Base-by-base conservation (phyloP, 441 rosid species). In the Erodium trifolium region DNA sequence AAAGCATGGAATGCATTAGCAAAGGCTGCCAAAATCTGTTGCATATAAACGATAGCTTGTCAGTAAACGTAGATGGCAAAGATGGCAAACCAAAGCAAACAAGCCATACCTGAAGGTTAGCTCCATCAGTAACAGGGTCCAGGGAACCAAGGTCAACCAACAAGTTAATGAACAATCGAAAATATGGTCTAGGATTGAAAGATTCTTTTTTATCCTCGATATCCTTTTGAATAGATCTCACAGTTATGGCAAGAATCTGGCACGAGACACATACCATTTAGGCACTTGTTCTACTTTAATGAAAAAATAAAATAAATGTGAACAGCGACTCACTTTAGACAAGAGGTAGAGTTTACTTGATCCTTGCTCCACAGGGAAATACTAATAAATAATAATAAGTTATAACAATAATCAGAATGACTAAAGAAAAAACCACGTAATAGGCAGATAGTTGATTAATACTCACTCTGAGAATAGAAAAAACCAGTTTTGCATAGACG, bases 121-220 rank as follows among this genome's bases (percentile, higher is more conserved):
- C 77, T 79, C 89, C 88, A 79, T 92, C 96, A 70, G 75, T 67
- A 71, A 83, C 83, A 72, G 91, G 85, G 31, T 92, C 95, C 71
- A 81, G 55, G 45, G 92, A 86, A 72, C 83, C 83, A 41, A 92
- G 82, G 77, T 95, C 98, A 43, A 87, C 72, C 70, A 95, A 80
- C 95, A 92, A 95, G 81, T 91, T 89, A 39, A 92, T 85, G 79
- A 90, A 88, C 81, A 92, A 78, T 85, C 99, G 88, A 77, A 95
- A 95, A 82, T 90, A 95, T 13, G 99, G 97, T 70, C 96, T 92
- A 5, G 97, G 93, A 80, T 89, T 90, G 69, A 95, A 88, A 76
- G 91, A 80, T 63, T 80, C 68, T 83, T 90, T 90, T 82, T 85
- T 95, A 72, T 89, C 98, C 75, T 95, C 99, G 0, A 92, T 89